A percentile compares a stretch with the other conserved stretches of the same genome.
Conservation (phyloP, 1,139 yeast genomes). For the Pichia sp. region DNA sequence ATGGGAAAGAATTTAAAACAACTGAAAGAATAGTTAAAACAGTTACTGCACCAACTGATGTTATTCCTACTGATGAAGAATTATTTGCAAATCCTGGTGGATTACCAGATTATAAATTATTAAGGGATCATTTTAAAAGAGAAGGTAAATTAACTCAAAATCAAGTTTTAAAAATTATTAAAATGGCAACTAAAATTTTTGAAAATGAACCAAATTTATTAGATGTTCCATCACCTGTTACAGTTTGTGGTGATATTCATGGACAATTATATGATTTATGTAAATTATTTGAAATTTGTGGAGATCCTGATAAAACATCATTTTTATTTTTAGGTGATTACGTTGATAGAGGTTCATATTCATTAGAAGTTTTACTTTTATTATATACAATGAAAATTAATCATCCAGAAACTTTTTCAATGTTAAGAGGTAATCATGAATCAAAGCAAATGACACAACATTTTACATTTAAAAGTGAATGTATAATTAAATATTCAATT, state of each 20-base stretch:
- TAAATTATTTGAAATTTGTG: constrained; percentile 93
- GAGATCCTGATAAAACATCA: constrained; percentile 67
- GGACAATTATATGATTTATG: constrained; percentile 91
- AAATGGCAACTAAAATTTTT: constrained; percentile 63
- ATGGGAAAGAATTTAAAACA: constrained; percentile 63
- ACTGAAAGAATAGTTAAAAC: constrained; percentile 58
- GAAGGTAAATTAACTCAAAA: constrained; percentile 76
- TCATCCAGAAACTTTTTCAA: constrained; percentile 70
- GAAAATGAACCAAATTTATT: constrained; percentile 72
- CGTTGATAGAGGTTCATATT: constrained; percentile 91
- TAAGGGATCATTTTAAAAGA: constrained; percentile 65
- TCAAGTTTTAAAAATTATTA: constrained; percentile 66
- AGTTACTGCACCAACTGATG: constrained; percentile 66
- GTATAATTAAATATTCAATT: constrained; percentile 74
- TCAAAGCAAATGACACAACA: constrained; percentile 90
- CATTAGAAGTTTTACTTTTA: constrained; percentile 81
- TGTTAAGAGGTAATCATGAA: constrained; percentile 94
- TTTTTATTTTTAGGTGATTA: constrained; percentile 91
- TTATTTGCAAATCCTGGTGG: constrained; percentile 54
- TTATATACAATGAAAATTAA: constrained; percentile 76
- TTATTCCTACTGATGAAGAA: constrained; percentile 60
- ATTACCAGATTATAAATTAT: constrained; percentile 65
- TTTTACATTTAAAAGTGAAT: constrained; percentile 88
- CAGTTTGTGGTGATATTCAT: constrained; percentile 95
- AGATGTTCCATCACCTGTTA: constrained; percentile 85